Base-by-base conservation (phyloP, 148 eudicot species). In the Chenopodium berlandieri region DNA sequence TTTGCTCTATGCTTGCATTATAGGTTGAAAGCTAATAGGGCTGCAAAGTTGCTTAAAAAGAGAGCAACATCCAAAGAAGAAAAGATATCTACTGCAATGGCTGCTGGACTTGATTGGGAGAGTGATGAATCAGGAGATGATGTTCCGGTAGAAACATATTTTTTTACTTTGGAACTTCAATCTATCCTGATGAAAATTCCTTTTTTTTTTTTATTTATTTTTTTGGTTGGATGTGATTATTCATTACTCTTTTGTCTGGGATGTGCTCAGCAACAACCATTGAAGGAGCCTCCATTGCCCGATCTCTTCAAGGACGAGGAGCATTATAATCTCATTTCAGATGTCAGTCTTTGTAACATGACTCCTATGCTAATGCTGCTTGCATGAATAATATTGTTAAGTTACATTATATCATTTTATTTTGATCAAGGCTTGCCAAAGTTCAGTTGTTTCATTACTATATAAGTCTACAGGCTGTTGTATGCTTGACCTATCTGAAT, bases 81-180 rank as follows among this genome's bases (percentile, higher is more conserved):
- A 81, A 87, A 82, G 85, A 88, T 86, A 74, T 89, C 91, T 85
- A 92, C 91, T 73, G 97, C 94, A 69, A 79, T 92, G 84, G 99
- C 96, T 79, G 97, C 91, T 84, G 97, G 98, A 78, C 79, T 84
- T 86, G 97, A 93, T 75, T 95, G 91, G 92, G 88, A 82, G 73
- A 91, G 97, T 88, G 98, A 93, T 67, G 91, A 90, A 79, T 91
- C 97, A 71, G 94, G 90, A 70, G 92, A 85, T 66, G 98, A 93
- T 58, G 86, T 85, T 86, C 91, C 82, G 65, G 98, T 94, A 86
- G 84, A 77, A 58, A 80, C 46, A 37, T 72, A 22, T 23, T 44
- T 69, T 44, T 69, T 63, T 17, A 68, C 9, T 0, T 75, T 37
- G 75, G 25, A 82, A 50, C 54, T 76, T 58, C 50, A 11, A 54